phyloP scores from a whole-genome alignment of 371 early-diverging fungal species.

The Catenaria anguillulae region DNA sequence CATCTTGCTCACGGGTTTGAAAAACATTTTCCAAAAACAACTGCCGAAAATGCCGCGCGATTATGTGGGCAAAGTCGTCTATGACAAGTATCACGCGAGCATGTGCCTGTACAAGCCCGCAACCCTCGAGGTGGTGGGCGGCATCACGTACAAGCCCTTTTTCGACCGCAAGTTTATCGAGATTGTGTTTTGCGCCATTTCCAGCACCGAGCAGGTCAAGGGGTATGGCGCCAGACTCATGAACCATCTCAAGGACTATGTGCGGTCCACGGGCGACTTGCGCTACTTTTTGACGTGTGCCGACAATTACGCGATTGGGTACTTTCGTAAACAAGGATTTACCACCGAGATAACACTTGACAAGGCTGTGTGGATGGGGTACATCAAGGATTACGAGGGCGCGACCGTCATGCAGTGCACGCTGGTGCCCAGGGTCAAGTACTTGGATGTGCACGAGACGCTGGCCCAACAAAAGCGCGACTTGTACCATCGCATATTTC shows the following conservation, averaged over 20 bases:
- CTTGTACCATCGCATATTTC: constrained; percentile 63
- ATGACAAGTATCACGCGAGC: constrained; percentile 48
- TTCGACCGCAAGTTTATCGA: constrained; percentile 84
- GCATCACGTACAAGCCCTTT: constrained; percentile 93
- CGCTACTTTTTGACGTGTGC: constrained; percentile 96
- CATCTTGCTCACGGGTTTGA: constrained; percentile 80
- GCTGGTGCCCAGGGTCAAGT: constrained; percentile 44
- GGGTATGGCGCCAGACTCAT: constrained; percentile 90
- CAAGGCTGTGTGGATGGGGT: constrained; percentile 87
- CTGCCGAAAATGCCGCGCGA: constrained; percentile 99
- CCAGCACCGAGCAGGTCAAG: constrained; percentile 88
- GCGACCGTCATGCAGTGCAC: constrained; percentile 96
- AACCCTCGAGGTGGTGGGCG: constrained; percentile 75
- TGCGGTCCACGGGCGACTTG: constrained; percentile 47
- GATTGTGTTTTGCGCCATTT: constrained; percentile 98
- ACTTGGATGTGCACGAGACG: constrained; percentile 35
- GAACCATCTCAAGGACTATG: constrained; percentile 86
- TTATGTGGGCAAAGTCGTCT: constrained; percentile 94
- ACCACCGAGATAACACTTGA: constrained; percentile 89
- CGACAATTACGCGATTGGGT: constrained; percentile 98
- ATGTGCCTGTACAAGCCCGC: constrained; percentile 13
- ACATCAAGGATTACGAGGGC: constrained; percentile 99
- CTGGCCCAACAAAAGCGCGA: constrained; percentile 53
- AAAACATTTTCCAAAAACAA: constrained; percentile 94
- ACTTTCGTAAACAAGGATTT: constrained; percentile 99